Evolutionary conservation across 495 filamentous ascomycete genomes (phyloP), one percentile per base, ranked within the genome.

Genomic region (Tuber borchii): DNA sequence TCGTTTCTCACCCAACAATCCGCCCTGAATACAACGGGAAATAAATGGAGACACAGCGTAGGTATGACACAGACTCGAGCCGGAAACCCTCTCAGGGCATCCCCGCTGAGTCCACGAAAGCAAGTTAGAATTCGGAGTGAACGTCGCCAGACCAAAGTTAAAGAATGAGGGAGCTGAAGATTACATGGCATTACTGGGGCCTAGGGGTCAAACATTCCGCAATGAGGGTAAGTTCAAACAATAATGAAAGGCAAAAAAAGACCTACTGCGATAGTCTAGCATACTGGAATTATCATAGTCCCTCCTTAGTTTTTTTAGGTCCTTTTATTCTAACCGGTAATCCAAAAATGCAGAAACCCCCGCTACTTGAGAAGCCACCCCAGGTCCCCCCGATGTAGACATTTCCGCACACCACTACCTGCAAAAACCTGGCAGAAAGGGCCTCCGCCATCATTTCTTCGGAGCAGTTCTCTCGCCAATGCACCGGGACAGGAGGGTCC

Each of bases 311-410:
- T 17, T 12, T 43, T 17, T 37, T 39, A 5, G 2, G 34, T 34
- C 73, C 43, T 71, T n/a, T 42, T 76, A 51, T 77, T 48, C 72
- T 17, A 42, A 75, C 43, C 17, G 45, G 46, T 51, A 22, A 43
- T 48, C 37, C 69, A 37, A n/a, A 44, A 31, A 65, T 56, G 44
- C 31, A 71, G 65, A 48, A 37, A 68, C 22, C 26, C 39, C 78
- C 26, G 73, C 75, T 7, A 42, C 44, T 39, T 76, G 77, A 20
- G 39, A 80, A 44, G 65, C 75, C 77, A 82, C 80, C 71, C 71
- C 77, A 31, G 92, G 93, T 79, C n/a, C 92, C 92, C 90, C 91
- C 10, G 91, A 93, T 82, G 87, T 92, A 42, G 91, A 93, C 82
- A 92, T 93, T 79, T 90, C 88, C 83, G 79, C 87, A 85, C 88